Percentiles rank a stretch among this genome's conserved stretches.
Conservation (phyloP, 257 asterid species). For the Solanum ahanhuiri region DNA sequence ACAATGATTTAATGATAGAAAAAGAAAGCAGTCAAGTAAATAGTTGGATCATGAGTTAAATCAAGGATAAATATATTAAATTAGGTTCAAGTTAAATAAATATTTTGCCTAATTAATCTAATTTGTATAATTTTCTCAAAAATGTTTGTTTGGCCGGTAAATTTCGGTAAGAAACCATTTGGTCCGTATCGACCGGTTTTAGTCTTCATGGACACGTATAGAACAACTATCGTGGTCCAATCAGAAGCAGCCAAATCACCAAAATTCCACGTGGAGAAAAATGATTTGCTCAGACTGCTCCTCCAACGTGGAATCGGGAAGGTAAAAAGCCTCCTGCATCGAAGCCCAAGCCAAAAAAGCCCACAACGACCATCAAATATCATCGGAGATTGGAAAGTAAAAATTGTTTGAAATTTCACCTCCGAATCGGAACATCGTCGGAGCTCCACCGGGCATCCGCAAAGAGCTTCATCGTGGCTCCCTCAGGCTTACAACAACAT, state of each 20-base stretch:
- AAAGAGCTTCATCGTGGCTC: slow-evolving; percentile 60
- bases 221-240: slow-evolving; percentile 2
- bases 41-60: neutral
- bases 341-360: neutral
- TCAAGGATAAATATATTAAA: neutral
- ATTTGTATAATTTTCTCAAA: too few species aligned
- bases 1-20: too few species aligned
- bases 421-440: slow-evolving; percentile 18
- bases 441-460: slow-evolving; percentile 52
- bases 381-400: neutral
- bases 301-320: slow-evolving; percentile 12
- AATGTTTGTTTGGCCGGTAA: neutral
- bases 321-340: neutral
- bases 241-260: slow-evolving; percentile 15
- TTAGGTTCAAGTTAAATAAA: too few species aligned
- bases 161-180: neutral
- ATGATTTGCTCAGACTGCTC: slow-evolving; percentile 16
- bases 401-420: neutral
- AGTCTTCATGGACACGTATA: neutral
- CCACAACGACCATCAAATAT: neutral
- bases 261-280: slow-evolving; percentile 18
- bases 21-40: neutral
- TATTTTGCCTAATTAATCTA: too few species aligned
- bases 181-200: neutral
- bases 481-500: slow-evolving; percentile 49